Conservation (phyloP, 164 flowering plant genomes). For the Tinospora cordifolia region DNA sequence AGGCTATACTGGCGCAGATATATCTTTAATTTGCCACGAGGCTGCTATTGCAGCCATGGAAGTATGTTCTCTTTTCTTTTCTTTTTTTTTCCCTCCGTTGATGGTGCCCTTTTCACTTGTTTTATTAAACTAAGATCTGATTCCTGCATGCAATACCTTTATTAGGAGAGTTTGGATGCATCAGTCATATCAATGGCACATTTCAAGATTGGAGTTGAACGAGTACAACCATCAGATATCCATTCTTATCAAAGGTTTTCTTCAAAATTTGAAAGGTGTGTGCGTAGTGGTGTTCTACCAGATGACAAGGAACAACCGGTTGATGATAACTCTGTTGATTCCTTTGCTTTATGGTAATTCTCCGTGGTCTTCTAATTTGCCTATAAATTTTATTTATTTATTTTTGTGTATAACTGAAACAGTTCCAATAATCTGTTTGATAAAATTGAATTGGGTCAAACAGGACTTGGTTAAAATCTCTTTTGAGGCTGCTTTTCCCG, state of each 20-base stretch:
- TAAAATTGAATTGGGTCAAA: conserved; percentile 7
- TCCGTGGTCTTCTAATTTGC: background rate
- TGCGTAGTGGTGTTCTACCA: conserved; percentile 22
- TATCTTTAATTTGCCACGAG: conserved; percentile 66
- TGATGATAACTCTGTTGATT: conserved; percentile 14
- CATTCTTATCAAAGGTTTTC: conserved; percentile 45
- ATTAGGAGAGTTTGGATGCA: conserved; percentile 62
- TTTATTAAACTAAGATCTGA: background rate
- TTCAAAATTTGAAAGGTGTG: conserved; percentile 59
- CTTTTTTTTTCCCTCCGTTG: background rate
- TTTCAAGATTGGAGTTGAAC: conserved; percentile 43
- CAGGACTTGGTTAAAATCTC: conserved; percentile 12
- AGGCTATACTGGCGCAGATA: conserved; percentile 91
- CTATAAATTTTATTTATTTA: background rate
- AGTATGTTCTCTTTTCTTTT: conserved; percentile 31
- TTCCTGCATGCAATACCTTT: background rate
- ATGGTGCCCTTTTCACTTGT: background rate
- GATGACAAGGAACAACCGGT: conserved; percentile 15
- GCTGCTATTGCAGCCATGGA: conserved; percentile 71
- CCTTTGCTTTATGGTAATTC: conserved; percentile 26
- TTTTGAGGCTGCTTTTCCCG: conserved; percentile 3
- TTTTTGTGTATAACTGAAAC: background rate
- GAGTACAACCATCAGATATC: conserved; percentile 52
- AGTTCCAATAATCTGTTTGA: background rate
- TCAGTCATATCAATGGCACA: conserved; percentile 62